Evolutionary conservation across 306 rosid genomes (phyloP), one percentile per base, ranked within the genome.

Genomic region (Cucurbita maxima): DNA sequence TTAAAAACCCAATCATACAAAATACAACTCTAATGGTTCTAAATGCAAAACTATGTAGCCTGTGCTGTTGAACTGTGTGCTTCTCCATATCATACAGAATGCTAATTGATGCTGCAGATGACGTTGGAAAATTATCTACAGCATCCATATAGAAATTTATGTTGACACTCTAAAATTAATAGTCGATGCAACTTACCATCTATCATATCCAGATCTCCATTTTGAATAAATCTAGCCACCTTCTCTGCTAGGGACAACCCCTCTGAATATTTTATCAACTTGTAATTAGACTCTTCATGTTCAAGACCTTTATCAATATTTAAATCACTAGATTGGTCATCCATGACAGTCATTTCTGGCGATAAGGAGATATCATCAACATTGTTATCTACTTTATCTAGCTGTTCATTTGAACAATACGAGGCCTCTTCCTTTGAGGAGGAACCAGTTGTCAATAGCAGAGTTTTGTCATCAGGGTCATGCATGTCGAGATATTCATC

Each of bases 211-310:
- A 89, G 78, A 78, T 86, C 87, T 84, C 98, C 97, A 81, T 82
- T 82, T 78, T 80, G 90, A 79, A 90, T 82, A 80, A 94, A 90
- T 25, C 84, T 85, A 84, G 87, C 89, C 37, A 79, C 98, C 83
- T 82, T 94, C 62, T 87, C 88, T 80, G 81, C 85, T 72, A 88
- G 76, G 59, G 92, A 82, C 48, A 80, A 75, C 76, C 70, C 66
- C 54, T 62, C 52, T 3, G 78, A 79, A 76, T 74, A 61, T 55
- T 82, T 78, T 51, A 55, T 45, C 20, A 76, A 59, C 34, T 58
- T 43, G 47, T 59, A 75, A 78, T 79, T 79, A 76, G 77, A 66
- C 30, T 79, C 86, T 73, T 74, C 79, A 61, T 83, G 81, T 62
- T 37, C 54, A 38, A 25, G 64, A 77, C 60, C 8, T 44, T 56